Conservation (phyloP, 179 eudicot genomes). For the Silene vulgaris region DNA sequence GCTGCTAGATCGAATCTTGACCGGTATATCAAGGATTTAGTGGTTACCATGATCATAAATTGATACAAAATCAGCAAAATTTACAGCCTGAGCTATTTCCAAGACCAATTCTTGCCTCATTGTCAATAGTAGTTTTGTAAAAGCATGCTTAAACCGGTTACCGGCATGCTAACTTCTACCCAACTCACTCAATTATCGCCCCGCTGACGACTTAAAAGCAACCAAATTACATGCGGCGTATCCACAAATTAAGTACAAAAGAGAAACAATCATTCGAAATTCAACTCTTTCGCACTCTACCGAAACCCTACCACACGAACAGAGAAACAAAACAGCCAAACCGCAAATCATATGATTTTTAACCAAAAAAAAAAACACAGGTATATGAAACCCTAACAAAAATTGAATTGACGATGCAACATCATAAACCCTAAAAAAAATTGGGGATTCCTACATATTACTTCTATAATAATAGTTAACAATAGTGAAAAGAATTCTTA, state of each 20-base stretch:
- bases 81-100: too few species aligned
- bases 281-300: neutral
- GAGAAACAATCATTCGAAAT: neutral
- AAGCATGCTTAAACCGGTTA: too few species aligned
- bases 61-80: too few species aligned
- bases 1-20: too few species aligned
- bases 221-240: too few species aligned
- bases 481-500: neutral
- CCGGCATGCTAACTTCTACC: too few species aligned
- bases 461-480: neutral
- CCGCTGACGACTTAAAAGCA: neutral
- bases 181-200: neutral
- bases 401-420: neutral
- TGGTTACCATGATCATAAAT: too few species aligned
- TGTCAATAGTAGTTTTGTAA: too few species aligned
- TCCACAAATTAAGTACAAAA: neutral
- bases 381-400: neutral
- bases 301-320: neutral
- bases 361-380: neutral
- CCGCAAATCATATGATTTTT: neutral
- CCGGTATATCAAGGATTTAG: too few species aligned
- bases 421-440: conserved; percentile 1
- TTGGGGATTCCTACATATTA: neutral
- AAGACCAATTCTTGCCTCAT: too few species aligned
- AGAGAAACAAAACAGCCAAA: neutral